Evolutionary conservation across 2,329 filamentous ascomycete species (phyloP).

Genomic region (Cucurbitaria berberidis): DNA sequence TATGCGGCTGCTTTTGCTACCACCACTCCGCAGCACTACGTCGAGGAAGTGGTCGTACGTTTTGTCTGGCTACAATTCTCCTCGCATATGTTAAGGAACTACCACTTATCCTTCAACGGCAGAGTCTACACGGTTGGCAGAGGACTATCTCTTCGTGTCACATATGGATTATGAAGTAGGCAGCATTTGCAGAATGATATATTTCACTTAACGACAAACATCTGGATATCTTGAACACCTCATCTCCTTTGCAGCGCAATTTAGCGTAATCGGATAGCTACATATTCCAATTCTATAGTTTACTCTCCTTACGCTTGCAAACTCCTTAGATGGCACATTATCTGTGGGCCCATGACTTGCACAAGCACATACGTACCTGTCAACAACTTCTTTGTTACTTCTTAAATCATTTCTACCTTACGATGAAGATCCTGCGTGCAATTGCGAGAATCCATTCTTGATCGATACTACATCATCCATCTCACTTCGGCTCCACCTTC

Average conservation of each 20-base stretch:
- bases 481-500: constrained; percentile 26
- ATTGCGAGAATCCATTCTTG: too few species aligned
- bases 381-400: not conserved
- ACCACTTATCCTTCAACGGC: not conserved
- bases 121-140: not conserved
- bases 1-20: not conserved
- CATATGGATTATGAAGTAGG: not conserved
- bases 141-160: not conserved
- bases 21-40: not conserved
- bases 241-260: not conserved
- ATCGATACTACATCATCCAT: not conserved
- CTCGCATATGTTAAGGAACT: not conserved
- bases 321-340: too few species aligned
- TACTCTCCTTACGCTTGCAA: not conserved
- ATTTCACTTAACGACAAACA: not conserved
- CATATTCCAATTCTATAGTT: not conserved
- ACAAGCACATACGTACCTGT: not conserved
- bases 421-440: too few species aligned
- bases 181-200: not conserved
- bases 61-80: not conserved
- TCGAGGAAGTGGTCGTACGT: not conserved
- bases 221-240: not conserved
- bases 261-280: not conserved
- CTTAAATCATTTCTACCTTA: too few species aligned
- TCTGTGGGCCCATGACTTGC: not conserved